Conservation (phyloP, 2,329 filamentous ascomycete species). For the Sporothrix protearum region DNA sequence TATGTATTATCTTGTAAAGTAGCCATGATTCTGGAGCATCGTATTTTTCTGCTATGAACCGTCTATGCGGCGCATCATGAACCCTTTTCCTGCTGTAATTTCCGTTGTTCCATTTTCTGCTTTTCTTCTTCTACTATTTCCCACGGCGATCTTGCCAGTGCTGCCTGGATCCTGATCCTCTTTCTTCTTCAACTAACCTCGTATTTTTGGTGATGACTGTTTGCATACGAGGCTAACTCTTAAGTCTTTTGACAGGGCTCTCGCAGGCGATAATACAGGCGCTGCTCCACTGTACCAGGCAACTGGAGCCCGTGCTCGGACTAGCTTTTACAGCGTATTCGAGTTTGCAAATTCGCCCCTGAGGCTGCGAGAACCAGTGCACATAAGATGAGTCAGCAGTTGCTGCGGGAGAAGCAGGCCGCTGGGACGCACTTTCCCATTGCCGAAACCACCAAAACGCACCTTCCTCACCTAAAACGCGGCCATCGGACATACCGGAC, state of each 20-base stretch:
- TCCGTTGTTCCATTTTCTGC: neutral
- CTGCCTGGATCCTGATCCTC: neutral
- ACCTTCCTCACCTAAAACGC: neutral
- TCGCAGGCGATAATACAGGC: neutral
- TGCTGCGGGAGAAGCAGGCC: neutral
- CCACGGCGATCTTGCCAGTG: neutral
- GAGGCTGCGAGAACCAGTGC: neutral
- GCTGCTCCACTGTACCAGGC: neutral
- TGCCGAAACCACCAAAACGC: too few relatives aligned
- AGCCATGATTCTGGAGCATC: neutral
- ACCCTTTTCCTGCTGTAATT: neutral
- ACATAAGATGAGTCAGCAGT: neutral
- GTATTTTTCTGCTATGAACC: neutral
- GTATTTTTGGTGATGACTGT: neutral
- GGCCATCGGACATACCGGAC: constrained; percentile 14
- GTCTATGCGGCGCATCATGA: constrained; percentile 4
- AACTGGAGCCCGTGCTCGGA: neutral
- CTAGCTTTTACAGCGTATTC: neutral
- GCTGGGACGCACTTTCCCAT: neutral
- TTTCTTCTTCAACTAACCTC: neutral
- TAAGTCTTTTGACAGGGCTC: neutral
- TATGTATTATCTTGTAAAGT: neutral
- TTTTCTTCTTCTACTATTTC: neutral
- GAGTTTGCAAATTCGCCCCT: neutral
- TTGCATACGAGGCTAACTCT: neutral